These are phyloP conservation scores for Trametes cinnabarina DNA, from an alignment of 768 basidiomycete genomes.

Conservation along the genomic window DNA sequence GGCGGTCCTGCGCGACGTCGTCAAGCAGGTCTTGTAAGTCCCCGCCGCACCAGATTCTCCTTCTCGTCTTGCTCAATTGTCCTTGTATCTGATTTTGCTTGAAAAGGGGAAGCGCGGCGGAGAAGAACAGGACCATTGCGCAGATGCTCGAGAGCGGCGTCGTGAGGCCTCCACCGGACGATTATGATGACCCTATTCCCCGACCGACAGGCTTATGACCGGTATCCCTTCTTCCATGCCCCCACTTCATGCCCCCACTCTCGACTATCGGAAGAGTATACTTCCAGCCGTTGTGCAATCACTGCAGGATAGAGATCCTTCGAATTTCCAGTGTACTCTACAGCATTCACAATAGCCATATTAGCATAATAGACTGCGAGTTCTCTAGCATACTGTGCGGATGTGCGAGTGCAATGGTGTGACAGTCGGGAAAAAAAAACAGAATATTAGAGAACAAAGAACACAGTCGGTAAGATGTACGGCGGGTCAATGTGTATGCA, in stretches of 20 bases:
- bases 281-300: too few species aligned
- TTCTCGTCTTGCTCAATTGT: background rate
- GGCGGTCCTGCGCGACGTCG: constrained; percentile 66
- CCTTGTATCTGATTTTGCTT: background rate
- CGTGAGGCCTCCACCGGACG: constrained; percentile 46
- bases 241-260: background rate
- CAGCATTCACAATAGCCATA: background rate
- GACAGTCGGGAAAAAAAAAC: too few species aligned
- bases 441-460: too few species aligned
- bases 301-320: background rate
- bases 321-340: background rate
- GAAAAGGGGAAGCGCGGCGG: constrained; percentile 49
- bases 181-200: constrained; percentile 29
- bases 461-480: too few species aligned
- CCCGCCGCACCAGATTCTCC: background rate
- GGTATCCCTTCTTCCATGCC: background rate
- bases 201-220: constrained; percentile 7
- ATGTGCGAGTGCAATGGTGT: background rate
- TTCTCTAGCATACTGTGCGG: too few species aligned
- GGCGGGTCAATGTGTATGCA: too few species aligned
- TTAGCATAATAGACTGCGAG: background rate
- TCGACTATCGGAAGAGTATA: too few species aligned
- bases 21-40: constrained; percentile 58
- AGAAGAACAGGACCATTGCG: constrained; percentile 44
- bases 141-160: constrained; percentile 60